Evolutionary conservation across 345 rosid genomes (phyloP).

Genomic region (Pistacia integerrima): DNA sequence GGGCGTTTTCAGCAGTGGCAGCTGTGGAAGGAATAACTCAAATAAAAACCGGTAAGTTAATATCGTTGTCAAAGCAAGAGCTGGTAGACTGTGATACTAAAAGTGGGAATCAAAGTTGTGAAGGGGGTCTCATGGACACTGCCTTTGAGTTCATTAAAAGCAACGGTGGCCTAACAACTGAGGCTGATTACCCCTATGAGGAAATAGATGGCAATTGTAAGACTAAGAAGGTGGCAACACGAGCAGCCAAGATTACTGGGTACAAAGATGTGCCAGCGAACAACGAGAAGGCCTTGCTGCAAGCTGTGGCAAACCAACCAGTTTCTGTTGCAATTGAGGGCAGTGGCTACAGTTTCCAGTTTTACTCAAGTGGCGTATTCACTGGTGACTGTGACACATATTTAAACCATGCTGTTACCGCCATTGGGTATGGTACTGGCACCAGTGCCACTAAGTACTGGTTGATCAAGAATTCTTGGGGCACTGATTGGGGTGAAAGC

Average conservation of each 20-base stretch:
- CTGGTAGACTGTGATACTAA: conserved; percentile 49
- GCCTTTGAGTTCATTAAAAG: conserved; percentile 45
- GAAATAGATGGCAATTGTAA: conserved; percentile 39
- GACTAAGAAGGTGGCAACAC: neutral
- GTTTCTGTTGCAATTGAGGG: conserved; percentile 47
- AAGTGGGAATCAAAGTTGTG: conserved; percentile 38
- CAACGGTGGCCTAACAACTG: conserved; percentile 52
- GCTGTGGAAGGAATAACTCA: conserved; percentile 55
- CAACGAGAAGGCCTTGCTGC: conserved; percentile 44
- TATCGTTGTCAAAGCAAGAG: conserved; percentile 63
- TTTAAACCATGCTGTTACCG: conserved; percentile 49
- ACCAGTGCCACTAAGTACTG: conserved; percentile 50
- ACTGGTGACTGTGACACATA: conserved; percentile 36
- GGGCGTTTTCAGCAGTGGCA: conserved; percentile 69
- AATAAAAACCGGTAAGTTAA: conserved; percentile 42
- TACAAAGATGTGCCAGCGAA: conserved; percentile 41
- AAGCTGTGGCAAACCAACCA: conserved; percentile 56
- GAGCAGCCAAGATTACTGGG: conserved; percentile 35
- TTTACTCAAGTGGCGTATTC: conserved; percentile 50
- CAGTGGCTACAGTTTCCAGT: conserved; percentile 29
- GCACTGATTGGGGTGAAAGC: conserved; percentile 51
- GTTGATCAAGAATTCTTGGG: conserved; percentile 74
- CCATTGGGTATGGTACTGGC: conserved; percentile 54
- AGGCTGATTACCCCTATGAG: conserved; percentile 42
- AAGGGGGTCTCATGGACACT: conserved; percentile 37